Evolutionary conservation across 495 filamentous ascomycete species (phyloP).

Genomic region (Pseudotulostoma volvatum): DNA sequence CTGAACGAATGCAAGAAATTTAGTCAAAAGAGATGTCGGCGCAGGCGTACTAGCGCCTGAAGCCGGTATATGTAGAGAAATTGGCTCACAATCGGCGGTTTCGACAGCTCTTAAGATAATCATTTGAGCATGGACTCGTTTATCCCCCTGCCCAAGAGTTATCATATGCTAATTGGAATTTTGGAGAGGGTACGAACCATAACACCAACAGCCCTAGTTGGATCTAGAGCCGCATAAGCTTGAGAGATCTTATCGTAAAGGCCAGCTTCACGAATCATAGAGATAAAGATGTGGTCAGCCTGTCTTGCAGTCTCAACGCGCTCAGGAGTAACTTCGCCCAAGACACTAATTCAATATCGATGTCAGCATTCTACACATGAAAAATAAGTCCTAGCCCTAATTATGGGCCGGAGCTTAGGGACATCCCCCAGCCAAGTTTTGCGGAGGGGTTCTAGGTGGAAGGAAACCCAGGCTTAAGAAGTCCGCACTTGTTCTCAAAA

Average conservation of each 20-base stretch:
- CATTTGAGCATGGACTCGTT: conserved; percentile 41
- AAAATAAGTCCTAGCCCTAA: no score
- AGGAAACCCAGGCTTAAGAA: no score
- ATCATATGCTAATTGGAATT: neutral
- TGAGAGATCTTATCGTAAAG: conserved; percentile 70
- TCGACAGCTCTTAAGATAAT: no score
- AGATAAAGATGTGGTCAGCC: conserved; percentile 45
- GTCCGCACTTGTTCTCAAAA: no score
- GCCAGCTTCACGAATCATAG: conserved; percentile 73
- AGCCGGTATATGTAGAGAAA: no score
- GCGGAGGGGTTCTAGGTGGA: no score
- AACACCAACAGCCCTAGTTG: conserved; percentile 57
- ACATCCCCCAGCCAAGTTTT: no score
- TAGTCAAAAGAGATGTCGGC: neutral
- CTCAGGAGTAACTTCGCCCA: conserved; percentile 74
- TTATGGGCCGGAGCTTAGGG: no score
- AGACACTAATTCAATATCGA: no score
- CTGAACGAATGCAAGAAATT: conserved; percentile 5
- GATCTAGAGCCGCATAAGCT: conserved; percentile 68
- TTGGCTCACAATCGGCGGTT: conserved; percentile 19
- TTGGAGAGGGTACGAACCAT: conserved; percentile 20
- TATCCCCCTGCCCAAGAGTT: conserved; percentile 41
- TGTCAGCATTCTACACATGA: no score
- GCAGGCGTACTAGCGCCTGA: no score
- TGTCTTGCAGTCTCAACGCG: conserved; percentile 64